These are phyloP conservation scores for Zygoascus flipseniorum DNA, from an alignment of 805 yeast genomes.

Conservation along the genomic window DNA sequence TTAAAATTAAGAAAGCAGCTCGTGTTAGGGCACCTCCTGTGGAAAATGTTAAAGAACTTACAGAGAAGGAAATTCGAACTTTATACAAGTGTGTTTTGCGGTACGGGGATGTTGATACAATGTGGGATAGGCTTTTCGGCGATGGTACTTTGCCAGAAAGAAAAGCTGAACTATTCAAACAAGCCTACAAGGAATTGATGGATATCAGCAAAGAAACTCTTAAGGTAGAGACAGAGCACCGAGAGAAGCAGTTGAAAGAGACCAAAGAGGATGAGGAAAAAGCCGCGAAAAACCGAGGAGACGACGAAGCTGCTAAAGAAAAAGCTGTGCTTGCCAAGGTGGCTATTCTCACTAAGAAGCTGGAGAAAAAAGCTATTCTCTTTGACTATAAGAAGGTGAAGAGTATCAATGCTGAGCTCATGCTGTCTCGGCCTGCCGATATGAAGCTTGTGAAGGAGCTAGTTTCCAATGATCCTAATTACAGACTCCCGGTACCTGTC, in stretches of 20 bases:
- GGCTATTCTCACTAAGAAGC: constrained; percentile 35
- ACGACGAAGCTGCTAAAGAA: background rate
- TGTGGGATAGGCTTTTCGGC: constrained; percentile 78
- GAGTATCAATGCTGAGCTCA: constrained; percentile 82
- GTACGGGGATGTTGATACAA: constrained; percentile 66
- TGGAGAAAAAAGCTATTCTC: constrained; percentile 81
- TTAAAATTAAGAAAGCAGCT: constrained; percentile 32
- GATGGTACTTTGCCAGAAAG: constrained; percentile 86
- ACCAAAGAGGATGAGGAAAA: constrained; percentile 24
- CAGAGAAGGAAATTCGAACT: constrained; percentile 81
- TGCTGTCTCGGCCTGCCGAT: constrained; percentile 78
- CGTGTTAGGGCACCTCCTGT: constrained; percentile 20
- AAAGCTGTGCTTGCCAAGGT: constrained; percentile 2
- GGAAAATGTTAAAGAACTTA: constrained; percentile 47
- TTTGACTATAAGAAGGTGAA: constrained; percentile 85
- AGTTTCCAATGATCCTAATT: constrained; percentile 45
- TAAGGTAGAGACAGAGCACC: constrained; percentile 55
- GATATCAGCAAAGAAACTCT: constrained; percentile 53
- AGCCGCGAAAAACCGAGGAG: constrained; percentile 13
- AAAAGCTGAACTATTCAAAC: constrained; percentile 68
- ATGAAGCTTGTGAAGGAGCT: constrained; percentile 53
- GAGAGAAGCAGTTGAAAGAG: constrained; percentile 30
- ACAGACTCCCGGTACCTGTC: constrained; percentile 52
- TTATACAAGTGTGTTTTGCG: constrained; percentile 75
- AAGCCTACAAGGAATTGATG: constrained; percentile 66